Conservation (phyloP, 139 green algal genomes). For the Coccomyxa sp. region DNA sequence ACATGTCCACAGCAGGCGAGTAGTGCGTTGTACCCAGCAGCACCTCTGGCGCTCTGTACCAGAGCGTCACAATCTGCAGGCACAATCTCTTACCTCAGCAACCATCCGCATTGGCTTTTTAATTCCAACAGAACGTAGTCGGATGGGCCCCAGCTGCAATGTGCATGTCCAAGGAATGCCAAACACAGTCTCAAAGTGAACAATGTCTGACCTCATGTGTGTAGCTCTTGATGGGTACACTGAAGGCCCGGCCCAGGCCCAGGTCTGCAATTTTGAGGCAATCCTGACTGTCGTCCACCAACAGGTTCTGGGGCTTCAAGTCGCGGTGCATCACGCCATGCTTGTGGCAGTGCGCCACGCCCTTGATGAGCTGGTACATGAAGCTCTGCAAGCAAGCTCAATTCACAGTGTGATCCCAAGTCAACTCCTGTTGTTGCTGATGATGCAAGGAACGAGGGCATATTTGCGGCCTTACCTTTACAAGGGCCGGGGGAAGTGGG, state of each 20-base stretch:
- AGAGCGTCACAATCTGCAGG: slow-evolving; percentile 93
- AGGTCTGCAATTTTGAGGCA: slow-evolving; percentile 98
- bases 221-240: slow-evolving; percentile 91
- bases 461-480: slow-evolving; percentile 61
- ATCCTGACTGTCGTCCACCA: slow-evolving; percentile 82
- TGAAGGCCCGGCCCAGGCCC: slow-evolving; percentile 91
- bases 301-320: slow-evolving; percentile 97
- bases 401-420: no score
- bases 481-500: slow-evolving; percentile 27
- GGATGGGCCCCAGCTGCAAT: background rate
- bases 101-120: background rate
- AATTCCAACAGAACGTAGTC: background rate
- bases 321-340: slow-evolving; percentile 91
- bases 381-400: slow-evolving; percentile 62
- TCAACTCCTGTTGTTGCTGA: background rate
- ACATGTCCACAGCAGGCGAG: slow-evolving; percentile 94
- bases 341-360: slow-evolving; percentile 88
- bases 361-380: slow-evolving; percentile 93
- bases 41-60: slow-evolving; percentile 97
- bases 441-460: background rate
- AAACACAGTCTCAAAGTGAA: background rate
- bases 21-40: slow-evolving; percentile 93
- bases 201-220: slow-evolving; percentile 80
- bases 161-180: background rate
- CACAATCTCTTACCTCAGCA: background rate